A percentile compares a stretch with the other conserved stretches of the same genome.
Conservation (phyloP, 73 alveolate species). For the Halteria grandinella region DNA sequence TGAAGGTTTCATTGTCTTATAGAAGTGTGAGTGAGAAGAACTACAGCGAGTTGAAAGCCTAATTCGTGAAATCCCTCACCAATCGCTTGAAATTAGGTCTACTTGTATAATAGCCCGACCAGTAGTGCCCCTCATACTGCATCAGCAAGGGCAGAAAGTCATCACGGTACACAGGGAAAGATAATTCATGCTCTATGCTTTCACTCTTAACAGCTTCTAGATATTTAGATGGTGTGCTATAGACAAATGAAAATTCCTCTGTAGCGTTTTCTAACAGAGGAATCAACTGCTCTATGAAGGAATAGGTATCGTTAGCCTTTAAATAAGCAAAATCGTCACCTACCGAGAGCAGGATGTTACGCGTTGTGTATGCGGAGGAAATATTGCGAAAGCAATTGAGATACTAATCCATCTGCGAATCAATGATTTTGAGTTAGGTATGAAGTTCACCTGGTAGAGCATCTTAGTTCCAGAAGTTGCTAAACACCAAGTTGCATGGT, state of each 20-base stretch:
- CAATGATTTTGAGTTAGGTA: not conserved
- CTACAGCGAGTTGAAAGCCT: too few species aligned
- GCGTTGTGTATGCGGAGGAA: conserved; percentile 6
- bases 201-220: too few species aligned
- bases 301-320: conserved; percentile 7
- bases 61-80: conserved; percentile 52
- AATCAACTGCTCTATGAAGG: conserved; percentile 13
- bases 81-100: conserved; percentile 85
- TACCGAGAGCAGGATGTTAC: not conserved
- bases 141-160: conserved; percentile 6
- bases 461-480: conserved; percentile 1
- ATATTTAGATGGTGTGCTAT: too few species aligned
- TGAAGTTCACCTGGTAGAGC: conserved; percentile 5
- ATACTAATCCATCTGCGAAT: not conserved
- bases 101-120: conserved; percentile 95
- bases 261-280: too few species aligned
- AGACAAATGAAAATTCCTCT: too few species aligned
- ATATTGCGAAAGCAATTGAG: conserved; percentile 1
- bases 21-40: too few species aligned
- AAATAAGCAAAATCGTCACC: conserved; percentile 44
- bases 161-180: not conserved
- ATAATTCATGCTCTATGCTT: too few species aligned
- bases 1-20: too few species aligned
- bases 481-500: not conserved
- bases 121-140: conserved; percentile 6